phyloP scores from a whole-genome alignment of 2,329 filamentous ascomycete species.

The Hymenoscyphus infarciens region DNA sequence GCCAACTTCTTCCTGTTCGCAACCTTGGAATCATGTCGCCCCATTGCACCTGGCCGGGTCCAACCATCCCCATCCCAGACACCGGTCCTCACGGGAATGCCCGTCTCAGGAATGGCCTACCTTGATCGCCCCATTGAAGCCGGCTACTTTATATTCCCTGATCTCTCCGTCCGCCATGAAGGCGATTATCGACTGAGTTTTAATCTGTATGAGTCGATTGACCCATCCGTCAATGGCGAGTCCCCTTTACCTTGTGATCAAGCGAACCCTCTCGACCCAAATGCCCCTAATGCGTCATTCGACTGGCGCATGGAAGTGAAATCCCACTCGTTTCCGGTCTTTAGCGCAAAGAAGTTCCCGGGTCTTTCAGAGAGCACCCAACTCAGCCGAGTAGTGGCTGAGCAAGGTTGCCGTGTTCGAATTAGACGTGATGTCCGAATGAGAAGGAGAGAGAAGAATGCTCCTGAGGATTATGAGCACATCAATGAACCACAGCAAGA shows the following conservation, averaged over 20 bases:
- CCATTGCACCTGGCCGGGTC: constrained; percentile 76
- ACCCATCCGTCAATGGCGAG: constrained; percentile 77
- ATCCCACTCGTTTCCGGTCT: constrained; percentile 82
- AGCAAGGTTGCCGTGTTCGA: constrained; percentile 93
- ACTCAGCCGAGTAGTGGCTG: constrained; percentile 85
- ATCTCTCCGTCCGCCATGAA: constrained; percentile 92
- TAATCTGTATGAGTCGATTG: constrained; percentile 89
- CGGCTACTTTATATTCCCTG: constrained; percentile 97
- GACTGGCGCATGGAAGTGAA: constrained; percentile 88
- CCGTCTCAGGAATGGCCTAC: constrained; percentile 93
- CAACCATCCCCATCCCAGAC: constrained; percentile 64
- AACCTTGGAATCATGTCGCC: constrained; percentile 81
- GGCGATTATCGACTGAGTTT: constrained; percentile 89
- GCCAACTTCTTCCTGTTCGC: constrained; percentile 97
- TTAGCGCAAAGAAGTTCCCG: constrained; percentile 97
- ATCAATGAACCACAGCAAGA: constrained; percentile 49
- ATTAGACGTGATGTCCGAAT: constrained; percentile 93
- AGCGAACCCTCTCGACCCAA: constrained; percentile 35
- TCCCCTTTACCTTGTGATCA: constrained; percentile 39
- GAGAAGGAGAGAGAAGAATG: constrained; percentile 76
- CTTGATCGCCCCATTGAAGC: constrained; percentile 76
- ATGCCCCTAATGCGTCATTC: constrained; percentile 52
- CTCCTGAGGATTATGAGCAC: constrained; percentile 45
- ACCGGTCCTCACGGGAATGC: constrained; percentile 88
- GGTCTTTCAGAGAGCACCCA: constrained; percentile 85